Base-by-base conservation (phyloP, 768 basidiomycete species). In the Boletus reticuloceps region DNA sequence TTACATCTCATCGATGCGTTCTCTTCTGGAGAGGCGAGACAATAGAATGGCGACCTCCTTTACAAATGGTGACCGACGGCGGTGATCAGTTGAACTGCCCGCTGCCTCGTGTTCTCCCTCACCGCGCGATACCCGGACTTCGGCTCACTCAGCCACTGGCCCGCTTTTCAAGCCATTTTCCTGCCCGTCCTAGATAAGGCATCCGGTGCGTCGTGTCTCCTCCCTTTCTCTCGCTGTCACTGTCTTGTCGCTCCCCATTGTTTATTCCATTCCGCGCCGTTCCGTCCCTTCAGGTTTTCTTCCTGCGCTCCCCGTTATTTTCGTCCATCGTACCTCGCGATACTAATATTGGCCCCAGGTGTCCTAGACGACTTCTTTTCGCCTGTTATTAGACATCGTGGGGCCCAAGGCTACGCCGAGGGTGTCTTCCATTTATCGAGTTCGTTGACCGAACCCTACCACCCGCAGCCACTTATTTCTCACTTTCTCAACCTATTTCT, bases 361-460 rank as follows among this genome's bases (percentile, higher is more conserved):
- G 39, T 48, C 42, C 20, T 41, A 48, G 57, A 54, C 60, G 53
- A 17, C 46, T 43, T 50, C 50, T 41, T 37, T 48, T 49, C 43
- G 25, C 42, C 31, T 37, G 41, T 42, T 40, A 13, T 46, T 46
- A 44, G 47, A 45, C 46, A 55, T 62, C 51, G 55, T 58, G 40
- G 54, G 47, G 34, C 50, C 40, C 53, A 51, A 54, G 59, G 56
- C 62, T 53, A 55, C 63, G 53, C 65, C 57, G 12, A 40, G 25
- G 25, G 25, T 25, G 22, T 25, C 25, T 25, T 25, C 25, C 25
- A 56, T 58, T 58, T 29, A 29, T 32, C 41, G 36, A 64, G 53
- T 58, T 57, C 63, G 64, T 66, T 60, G 66, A 68, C 54, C 64
- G 67, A 40, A 58, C 53, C 54, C 51, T 47, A 42, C 55, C 17